Evolutionary conservation across 306 rosid species (phyloP).

Genomic region (Astragalus membranaceus): DNA sequence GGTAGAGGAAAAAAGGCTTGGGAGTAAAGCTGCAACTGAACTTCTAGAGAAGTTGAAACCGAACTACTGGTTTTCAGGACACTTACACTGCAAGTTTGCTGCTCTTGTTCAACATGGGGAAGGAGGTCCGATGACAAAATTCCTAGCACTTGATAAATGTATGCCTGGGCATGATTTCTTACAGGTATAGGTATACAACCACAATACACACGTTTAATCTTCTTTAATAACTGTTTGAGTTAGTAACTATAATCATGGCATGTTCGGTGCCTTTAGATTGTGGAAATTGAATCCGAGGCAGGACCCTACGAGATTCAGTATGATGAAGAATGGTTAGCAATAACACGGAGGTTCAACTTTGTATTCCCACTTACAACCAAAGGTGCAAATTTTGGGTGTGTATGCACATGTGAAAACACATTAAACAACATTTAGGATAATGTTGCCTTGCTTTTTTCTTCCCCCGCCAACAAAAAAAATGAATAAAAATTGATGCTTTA

Average conservation of each 20-base stretch:
- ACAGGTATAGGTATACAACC: conserved; percentile 51
- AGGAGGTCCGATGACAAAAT: conserved; percentile 75
- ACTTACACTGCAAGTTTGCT: conserved; percentile 89
- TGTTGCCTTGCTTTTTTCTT: background rate
- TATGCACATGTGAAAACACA: conserved; percentile 4
- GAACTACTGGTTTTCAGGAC: conserved; percentile 90
- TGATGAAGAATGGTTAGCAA: conserved; percentile 94
- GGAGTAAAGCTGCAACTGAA: conserved; percentile 76
- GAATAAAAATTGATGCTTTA: conserved; percentile 12
- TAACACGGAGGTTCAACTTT: conserved; percentile 71
- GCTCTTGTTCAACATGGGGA: conserved; percentile 95
- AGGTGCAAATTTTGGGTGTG: conserved; percentile 64
- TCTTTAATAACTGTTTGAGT: conserved; percentile 8
- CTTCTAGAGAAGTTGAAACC: conserved; percentile 85
- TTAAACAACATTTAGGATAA: conserved; percentile 1
- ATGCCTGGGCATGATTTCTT: conserved; percentile 67
- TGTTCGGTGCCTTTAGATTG: conserved; percentile 41
- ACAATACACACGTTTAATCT: conserved; percentile 3
- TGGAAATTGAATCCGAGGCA: conserved; percentile 71
- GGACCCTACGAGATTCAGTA: conserved; percentile 83
- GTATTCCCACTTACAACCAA: conserved; percentile 56
- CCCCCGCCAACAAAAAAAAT: background rate
- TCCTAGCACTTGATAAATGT: conserved; percentile 96
- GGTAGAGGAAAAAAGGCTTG: conserved; percentile 76
- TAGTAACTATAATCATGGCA: conserved; percentile 17